Evolutionary conservation across 805 yeast genomes (phyloP).

Genomic region (Schwanniomyces polymorphus): DNA sequence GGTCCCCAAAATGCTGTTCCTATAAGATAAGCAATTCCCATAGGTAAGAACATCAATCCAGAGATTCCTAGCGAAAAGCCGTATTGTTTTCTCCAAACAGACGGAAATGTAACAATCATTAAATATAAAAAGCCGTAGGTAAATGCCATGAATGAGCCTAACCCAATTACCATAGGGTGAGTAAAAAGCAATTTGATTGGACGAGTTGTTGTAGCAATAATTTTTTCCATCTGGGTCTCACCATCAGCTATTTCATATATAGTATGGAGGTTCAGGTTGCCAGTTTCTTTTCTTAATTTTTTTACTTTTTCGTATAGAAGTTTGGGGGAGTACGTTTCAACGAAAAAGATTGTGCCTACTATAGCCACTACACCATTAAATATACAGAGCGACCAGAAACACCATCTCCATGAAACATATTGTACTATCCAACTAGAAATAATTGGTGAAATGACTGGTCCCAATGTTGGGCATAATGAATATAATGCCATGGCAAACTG

Average conservation of each 20-base stretch:
- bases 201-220: constrained; percentile 49
- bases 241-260: constrained; percentile 60
- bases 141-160: constrained; percentile 65
- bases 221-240: constrained; percentile 39
- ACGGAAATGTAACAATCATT: constrained; percentile 60
- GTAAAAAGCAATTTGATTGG: constrained; percentile 53
- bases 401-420: constrained; percentile 64
- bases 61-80: constrained; percentile 48
- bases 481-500: constrained; percentile 58
- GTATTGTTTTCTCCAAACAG: constrained; percentile 47
- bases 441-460: constrained; percentile 67
- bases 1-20: constrained; percentile 53
- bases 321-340: constrained; percentile 62
- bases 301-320: constrained; percentile 48
- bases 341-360: constrained; percentile 47
- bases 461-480: constrained; percentile 60
- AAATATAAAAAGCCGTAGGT: constrained; percentile 67
- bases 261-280: constrained; percentile 57
- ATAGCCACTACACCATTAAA: constrained; percentile 50
- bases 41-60: constrained; percentile 60
- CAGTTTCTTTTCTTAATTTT: constrained; percentile 50
- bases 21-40: constrained; percentile 53
- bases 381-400: constrained; percentile 59
- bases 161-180: constrained; percentile 64
- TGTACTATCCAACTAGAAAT: constrained; percentile 58